Conservation (phyloP, 345 rosid genomes). For the Passiflora organensis region DNA sequence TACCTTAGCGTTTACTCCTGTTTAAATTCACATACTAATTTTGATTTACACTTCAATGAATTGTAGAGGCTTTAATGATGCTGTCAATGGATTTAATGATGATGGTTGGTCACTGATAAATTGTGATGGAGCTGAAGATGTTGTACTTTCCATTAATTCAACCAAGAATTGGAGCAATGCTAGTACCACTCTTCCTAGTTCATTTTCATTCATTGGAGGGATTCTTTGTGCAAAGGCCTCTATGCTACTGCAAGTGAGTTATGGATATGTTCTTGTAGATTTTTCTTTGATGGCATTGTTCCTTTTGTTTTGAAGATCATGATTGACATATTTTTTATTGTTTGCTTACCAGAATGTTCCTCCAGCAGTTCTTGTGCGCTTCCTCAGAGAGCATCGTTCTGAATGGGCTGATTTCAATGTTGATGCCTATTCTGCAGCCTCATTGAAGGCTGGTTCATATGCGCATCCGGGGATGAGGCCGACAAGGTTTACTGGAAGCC, state of each 20-base stretch:
- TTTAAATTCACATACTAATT: not conserved
- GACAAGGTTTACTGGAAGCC: conserved; percentile 91
- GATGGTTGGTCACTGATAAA: conserved; percentile 90
- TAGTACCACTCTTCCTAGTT: conserved; percentile 42
- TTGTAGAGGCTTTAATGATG: conserved; percentile 86
- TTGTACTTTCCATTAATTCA: conserved; percentile 72
- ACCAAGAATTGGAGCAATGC: conserved; percentile 51
- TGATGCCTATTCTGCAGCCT: conserved; percentile 92
- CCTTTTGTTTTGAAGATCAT: not conserved
- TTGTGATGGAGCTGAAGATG: conserved; percentile 90
- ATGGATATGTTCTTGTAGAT: not conserved
- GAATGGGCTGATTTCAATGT: conserved; percentile 99
- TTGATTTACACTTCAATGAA: not conserved
- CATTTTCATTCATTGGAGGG: conserved; percentile 77
- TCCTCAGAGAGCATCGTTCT: conserved; percentile 92
- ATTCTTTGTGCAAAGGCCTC: conserved; percentile 99
- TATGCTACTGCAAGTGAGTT: conserved; percentile 87
- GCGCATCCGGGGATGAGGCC: conserved; percentile 93
- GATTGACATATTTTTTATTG: not conserved
- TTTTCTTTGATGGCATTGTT: no score
- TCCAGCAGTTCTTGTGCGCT: conserved; percentile 90
- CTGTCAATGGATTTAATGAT: conserved; percentile 85
- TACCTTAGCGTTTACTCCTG: not conserved
- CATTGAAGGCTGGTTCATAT: conserved; percentile 71
- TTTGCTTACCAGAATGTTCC: conserved; percentile 67